A percentile compares a stretch with the other conserved stretches of the same genome.
phyloP scores from a whole-genome alignment of 2,329 filamentous ascomycete genomes.

The Verticillium nubilum region DNA sequence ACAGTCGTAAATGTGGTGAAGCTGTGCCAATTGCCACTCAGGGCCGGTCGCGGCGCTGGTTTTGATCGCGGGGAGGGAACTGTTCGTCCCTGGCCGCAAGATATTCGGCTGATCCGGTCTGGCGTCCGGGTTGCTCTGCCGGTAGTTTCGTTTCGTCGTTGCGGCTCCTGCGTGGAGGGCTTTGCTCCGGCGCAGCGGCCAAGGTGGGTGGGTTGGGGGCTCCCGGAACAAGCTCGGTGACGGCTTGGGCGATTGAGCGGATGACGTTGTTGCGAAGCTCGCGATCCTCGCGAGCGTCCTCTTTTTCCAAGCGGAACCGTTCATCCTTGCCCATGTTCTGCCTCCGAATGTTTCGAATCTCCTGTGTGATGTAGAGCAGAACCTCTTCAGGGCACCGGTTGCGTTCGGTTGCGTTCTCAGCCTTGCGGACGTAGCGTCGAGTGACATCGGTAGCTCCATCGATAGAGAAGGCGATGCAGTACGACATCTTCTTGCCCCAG shows the following conservation, averaged over 20 bases:
- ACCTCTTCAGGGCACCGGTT: conserved; percentile 83
- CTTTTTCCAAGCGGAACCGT: conserved; percentile 73
- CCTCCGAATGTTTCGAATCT: conserved; percentile 81
- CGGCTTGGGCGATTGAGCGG: conserved; percentile 65
- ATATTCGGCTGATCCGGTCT: conserved; percentile 47
- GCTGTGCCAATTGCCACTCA: conserved; percentile 12
- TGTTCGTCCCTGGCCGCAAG: conserved; percentile 36
- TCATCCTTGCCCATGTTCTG: conserved; percentile 82
- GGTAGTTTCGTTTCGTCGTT: conserved; percentile 56
- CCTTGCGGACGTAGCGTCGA: conserved; percentile 64
- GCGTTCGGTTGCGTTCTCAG: conserved; percentile 66
- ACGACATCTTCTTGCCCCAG: conserved; percentile 95
- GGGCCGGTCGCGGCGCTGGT: conserved; percentile 30
- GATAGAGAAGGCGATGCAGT: conserved; percentile 93
- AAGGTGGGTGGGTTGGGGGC: conserved; percentile 19
- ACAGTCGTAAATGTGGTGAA: not conserved
- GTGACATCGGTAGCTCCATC: conserved; percentile 71
- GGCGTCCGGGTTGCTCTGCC: conserved; percentile 51
- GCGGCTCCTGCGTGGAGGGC: conserved; percentile 13
- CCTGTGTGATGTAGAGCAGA: conserved; percentile 82
- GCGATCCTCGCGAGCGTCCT: conserved; percentile 69
- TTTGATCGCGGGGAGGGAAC: conserved; percentile 39
- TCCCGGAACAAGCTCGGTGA: conserved; percentile 59
- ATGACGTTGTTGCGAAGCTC: conserved; percentile 72
- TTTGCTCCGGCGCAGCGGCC: conserved; percentile 12